These are phyloP conservation scores for Thelephora ganbajun DNA, from an alignment of 768 basidiomycete genomes.

Conservation along the genomic window DNA sequence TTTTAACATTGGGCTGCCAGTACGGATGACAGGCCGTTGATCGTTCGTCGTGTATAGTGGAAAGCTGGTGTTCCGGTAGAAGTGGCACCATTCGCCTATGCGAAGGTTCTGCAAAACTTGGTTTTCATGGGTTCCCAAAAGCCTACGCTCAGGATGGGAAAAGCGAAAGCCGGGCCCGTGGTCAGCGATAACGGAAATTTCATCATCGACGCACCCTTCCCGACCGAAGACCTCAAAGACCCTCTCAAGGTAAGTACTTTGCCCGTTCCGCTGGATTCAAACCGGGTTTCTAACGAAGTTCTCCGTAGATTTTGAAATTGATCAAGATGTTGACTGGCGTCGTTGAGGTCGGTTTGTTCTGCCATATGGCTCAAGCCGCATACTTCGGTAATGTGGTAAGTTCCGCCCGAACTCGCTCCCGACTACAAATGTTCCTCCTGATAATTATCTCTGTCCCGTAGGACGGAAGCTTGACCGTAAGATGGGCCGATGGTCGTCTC, in stretches of 20 bases:
- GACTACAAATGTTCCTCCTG: not conserved
- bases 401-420: not conserved
- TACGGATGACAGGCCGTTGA: conserved; percentile 3
- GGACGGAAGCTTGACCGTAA: conserved; percentile 62
- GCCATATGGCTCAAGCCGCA: conserved; percentile 83
- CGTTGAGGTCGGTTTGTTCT: conserved; percentile 98
- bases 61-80: conserved; percentile 87
- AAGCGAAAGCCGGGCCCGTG: conserved; percentile 88
- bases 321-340: conserved; percentile 96
- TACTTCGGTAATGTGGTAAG: conserved; percentile 84
- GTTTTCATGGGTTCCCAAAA: conserved; percentile 49
- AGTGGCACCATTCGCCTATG: conserved; percentile 93
- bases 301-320: conserved; percentile 47
- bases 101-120: conserved; percentile 66
- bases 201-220: conserved; percentile 91
- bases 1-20: not conserved
- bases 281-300: not conserved
- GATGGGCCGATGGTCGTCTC: conserved; percentile 34
- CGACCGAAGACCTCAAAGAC: conserved; percentile 47
- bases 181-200: conserved; percentile 98
- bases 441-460: conserved; percentile 13
- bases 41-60: conserved; percentile 35
- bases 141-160: conserved; percentile 84
- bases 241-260: conserved; percentile 38
- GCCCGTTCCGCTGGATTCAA: not conserved